phyloP scores from a whole-genome alignment of 1,284 basidiomycete genomes.

The Pisolithus thermaeus region DNA sequence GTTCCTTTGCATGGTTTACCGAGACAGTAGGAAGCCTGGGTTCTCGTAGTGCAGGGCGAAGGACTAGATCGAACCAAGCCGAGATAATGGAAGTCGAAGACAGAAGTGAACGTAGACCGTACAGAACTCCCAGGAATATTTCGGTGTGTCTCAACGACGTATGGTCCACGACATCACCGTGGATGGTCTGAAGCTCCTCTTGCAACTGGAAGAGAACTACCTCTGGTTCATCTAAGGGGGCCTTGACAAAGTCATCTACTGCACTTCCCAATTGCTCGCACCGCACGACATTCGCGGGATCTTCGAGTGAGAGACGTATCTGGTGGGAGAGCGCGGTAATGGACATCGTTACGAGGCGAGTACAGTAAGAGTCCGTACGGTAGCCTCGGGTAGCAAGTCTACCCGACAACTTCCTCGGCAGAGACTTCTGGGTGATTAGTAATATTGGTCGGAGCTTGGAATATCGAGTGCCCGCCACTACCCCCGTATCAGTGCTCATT shows the following conservation, averaged over 20 bases:
- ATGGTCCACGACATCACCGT: conserved; percentile 59
- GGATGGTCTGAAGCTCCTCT: conserved; percentile 59
- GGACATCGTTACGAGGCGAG: conserved; percentile 24
- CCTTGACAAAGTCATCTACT: conserved; percentile 50
- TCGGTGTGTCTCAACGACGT: conserved; percentile 54
- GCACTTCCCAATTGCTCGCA: conserved; percentile 41
- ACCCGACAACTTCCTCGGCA: no score
- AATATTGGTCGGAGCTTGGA: no score
- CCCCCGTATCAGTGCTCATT: no score
- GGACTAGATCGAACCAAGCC: conserved; percentile 71
- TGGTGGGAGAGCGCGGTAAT: conserved; percentile 41
- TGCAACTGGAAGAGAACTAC: conserved; percentile 47
- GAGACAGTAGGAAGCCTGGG: conserved; percentile 55
- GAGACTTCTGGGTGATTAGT: no score
- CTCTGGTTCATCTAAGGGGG: conserved; percentile 42
- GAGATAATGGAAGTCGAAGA: conserved; percentile 63
- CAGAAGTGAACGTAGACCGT: conserved; percentile 55
- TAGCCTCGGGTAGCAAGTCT: no score
- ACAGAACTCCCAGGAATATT: conserved; percentile 58
- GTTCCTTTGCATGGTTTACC: conserved; percentile 62
- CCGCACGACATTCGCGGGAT: conserved; percentile 32
- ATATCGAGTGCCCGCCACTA: no score
- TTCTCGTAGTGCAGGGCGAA: conserved; percentile 70
- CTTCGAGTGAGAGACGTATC: conserved; percentile 50
- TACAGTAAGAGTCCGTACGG: no score